Conservation (phyloP, 2,329 filamentous ascomycete species). For the Fusarium acutatum region DNA sequence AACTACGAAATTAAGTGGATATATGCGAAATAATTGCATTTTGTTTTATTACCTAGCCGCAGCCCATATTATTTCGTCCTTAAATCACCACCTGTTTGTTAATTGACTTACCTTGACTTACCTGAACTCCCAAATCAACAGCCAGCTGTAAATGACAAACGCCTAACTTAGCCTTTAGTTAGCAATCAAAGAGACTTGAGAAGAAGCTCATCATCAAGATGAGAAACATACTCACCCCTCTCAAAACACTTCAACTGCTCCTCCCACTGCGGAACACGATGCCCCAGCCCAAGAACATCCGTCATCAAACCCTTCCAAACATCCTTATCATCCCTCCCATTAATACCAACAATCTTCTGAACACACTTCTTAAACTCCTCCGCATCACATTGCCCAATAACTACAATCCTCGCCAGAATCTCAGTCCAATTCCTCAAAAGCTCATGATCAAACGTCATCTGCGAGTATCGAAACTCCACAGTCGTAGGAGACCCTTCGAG, state of each 20-base stretch:
- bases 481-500: constrained; percentile 27
- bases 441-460: constrained; percentile 38
- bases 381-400: constrained; percentile 14
- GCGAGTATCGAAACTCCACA: constrained; percentile 39
- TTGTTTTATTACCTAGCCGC: no score
- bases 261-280: constrained; percentile 33
- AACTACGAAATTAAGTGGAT: no score
- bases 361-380: neutral
- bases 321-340: neutral
- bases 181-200: neutral
- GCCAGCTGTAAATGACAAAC: accelerated
- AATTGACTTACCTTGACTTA: neutral
- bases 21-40: neutral
- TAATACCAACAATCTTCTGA: neutral
- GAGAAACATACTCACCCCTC: constrained; percentile 3
- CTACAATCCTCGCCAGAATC: constrained; percentile 18
- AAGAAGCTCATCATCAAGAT: constrained; percentile 19
- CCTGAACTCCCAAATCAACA: neutral
- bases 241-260: constrained; percentile 26
- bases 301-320: constrained; percentile 25
- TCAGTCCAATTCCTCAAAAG: constrained; percentile 36
- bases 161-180: accelerated
- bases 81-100: neutral
- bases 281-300: constrained; percentile 1
- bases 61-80: accelerated